Percentiles rank a stretch among this genome's conserved stretches.
Conservation (phyloP, 1,139 yeast species). For the Taphrina pruni region DNA sequence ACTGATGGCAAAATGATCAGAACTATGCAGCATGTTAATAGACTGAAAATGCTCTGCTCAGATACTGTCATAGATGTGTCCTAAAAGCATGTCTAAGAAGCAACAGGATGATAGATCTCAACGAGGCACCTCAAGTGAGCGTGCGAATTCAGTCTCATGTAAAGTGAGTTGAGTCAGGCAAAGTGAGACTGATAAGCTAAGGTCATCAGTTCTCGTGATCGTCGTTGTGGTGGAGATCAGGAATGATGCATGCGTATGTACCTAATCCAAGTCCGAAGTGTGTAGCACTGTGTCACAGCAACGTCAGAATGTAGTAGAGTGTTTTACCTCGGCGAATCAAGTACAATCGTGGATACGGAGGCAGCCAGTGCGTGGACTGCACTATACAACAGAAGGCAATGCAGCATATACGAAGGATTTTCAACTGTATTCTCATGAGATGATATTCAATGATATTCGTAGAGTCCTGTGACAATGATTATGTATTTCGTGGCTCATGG, state of each 20-base stretch:
- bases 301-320: no score
- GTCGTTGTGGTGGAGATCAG: background rate
- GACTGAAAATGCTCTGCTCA: background rate
- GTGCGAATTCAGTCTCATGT: no score
- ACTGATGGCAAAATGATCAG: background rate
- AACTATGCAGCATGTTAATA: background rate
- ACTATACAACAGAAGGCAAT: no score
- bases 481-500: constrained; percentile 4
- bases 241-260: no score
- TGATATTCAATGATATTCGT: background rate
- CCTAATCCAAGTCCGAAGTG: no score
- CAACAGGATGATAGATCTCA: background rate
- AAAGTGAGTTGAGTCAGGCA: no score
- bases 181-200: background rate
- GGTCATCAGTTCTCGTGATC: background rate
- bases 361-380: no score
- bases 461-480: constrained; percentile 7
- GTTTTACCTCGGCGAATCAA: no score
- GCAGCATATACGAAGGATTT: background rate
- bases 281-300: no score
- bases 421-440: background rate
- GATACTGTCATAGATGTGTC: background rate
- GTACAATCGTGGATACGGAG: no score
- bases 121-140: no score
- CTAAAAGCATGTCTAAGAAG: background rate